Evolutionary conservation across 257 asterid genomes (phyloP).

Genomic region (Handroanthus guayacan): DNA sequence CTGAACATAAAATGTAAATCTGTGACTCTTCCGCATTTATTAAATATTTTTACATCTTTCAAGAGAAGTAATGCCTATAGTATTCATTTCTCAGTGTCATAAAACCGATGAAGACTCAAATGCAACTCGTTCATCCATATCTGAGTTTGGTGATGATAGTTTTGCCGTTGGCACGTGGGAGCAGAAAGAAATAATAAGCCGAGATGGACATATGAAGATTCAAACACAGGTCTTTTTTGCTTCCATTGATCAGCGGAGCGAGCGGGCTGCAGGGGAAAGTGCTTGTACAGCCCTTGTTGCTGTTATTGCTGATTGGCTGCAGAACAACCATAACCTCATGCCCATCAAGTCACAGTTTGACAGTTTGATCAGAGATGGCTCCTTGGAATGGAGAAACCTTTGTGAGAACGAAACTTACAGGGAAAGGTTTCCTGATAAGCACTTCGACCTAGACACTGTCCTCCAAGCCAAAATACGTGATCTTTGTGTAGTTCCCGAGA

Average conservation of each 20-base stretch:
- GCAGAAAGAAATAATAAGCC: conserved; percentile 74
- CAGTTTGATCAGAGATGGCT: conserved; percentile 84
- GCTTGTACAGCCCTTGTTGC: conserved; percentile 98
- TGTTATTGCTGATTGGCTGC: conserved; percentile 94
- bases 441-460: conserved; percentile 93
- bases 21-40: not conserved
- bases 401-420: conserved; percentile 69
- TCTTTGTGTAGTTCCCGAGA: conserved; percentile 66
- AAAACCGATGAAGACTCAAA: conserved; percentile 75
- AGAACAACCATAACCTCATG: conserved; percentile 66
- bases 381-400: conserved; percentile 93
- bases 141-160: conserved; percentile 92
- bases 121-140: conserved; percentile 64
- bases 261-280: conserved; percentile 92
- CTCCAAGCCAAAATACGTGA: conserved; percentile 74
- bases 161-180: conserved; percentile 95
- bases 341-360: conserved; percentile 94
- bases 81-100: conserved; percentile 56
- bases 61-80: conserved; percentile 12
- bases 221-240: conserved; percentile 85
- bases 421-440: conserved; percentile 85
- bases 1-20: not conserved
- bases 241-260: conserved; percentile 96
- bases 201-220: conserved; percentile 85
- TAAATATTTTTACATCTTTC: conserved; percentile 18